Conservation (phyloP, 2,329 filamentous ascomycete genomes). For the Alternaria burnsii region DNA sequence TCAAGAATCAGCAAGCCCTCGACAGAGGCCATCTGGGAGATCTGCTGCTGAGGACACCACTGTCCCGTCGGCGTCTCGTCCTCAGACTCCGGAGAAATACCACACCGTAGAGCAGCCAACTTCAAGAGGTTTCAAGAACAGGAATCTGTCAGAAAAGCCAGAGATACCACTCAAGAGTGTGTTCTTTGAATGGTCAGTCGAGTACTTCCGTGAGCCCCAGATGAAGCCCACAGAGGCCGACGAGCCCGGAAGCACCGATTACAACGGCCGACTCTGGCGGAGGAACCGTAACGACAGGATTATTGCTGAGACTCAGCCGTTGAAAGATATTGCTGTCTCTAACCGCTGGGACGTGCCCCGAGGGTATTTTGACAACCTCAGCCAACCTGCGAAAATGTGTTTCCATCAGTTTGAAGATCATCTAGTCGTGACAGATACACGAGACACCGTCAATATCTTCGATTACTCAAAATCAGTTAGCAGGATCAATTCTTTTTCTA, state of each 20-base stretch:
- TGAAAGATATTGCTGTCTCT: conserved; percentile 86
- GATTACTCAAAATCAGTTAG: conserved; percentile 70
- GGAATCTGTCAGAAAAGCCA: conserved; percentile 67
- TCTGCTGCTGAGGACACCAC: conserved; percentile 67
- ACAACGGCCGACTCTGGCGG: conserved; percentile 93
- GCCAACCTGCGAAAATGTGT: conserved; percentile 89
- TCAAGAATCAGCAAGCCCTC: conserved; percentile 40
- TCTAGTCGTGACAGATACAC: conserved; percentile 89
- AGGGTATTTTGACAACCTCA: conserved; percentile 86
- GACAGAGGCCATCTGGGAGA: conserved; percentile 47
- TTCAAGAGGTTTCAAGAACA: conserved; percentile 76
- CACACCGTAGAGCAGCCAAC: conserved; percentile 78
- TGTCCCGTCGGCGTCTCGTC: conserved; percentile 75
- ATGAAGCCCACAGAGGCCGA: conserved; percentile 97
- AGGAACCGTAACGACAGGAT: conserved; percentile 92
- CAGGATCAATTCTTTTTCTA: conserved; percentile 88
- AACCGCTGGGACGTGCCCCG: conserved; percentile 87
- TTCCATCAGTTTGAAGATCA: conserved; percentile 99
- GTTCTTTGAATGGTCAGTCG: conserved; percentile 95
- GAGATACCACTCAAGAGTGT: conserved; percentile 79
- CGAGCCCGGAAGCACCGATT: conserved; percentile 94
- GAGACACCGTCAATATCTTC: conserved; percentile 88
- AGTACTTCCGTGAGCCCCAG: conserved; percentile 96
- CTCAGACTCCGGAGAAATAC: conserved; percentile 69
- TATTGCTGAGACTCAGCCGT: conserved; percentile 88